phyloP scores from a whole-genome alignment of 164 flowering plant genomes.

The Malania oleifera region DNA sequence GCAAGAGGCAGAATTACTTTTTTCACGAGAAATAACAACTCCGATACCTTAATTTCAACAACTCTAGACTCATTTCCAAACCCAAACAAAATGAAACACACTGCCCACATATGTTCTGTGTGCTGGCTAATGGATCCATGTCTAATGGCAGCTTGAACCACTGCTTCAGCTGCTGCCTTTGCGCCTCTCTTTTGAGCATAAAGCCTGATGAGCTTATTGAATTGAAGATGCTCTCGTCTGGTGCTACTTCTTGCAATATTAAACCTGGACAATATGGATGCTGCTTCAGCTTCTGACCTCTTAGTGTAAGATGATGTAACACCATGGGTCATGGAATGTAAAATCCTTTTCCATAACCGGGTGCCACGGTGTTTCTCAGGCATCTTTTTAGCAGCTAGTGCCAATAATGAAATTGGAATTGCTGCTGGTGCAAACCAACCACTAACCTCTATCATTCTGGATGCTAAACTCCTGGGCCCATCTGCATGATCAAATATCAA shows the following conservation, averaged over 20 bases:
- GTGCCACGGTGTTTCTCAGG: conserved; percentile 45
- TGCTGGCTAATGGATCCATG: conserved; percentile 47
- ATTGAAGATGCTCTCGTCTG: conserved; percentile 44
- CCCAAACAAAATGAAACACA: conserved; percentile 72
- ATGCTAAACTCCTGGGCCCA: conserved; percentile 77
- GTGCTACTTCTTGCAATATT: conserved; percentile 66
- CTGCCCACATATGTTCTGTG: conserved; percentile 87
- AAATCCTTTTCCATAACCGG: conserved; percentile 45
- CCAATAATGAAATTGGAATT: conserved; percentile 55
- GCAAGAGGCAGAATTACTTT: conserved; percentile 74
- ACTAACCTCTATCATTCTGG: conserved; percentile 80
- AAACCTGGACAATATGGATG: conserved; percentile 72
- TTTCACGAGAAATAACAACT: conserved; percentile 53
- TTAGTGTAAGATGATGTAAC: conserved; percentile 44
- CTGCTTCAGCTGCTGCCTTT: conserved; percentile 52
- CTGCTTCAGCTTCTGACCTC: conserved; percentile 76
- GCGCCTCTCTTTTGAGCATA: conserved; percentile 67
- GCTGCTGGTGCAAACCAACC: conserved; percentile 92
- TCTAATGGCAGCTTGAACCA: conserved; percentile 58
- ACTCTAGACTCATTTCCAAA: conserved; percentile 53
- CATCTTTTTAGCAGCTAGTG: conserved; percentile 63
- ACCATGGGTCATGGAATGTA: conserved; percentile 56
- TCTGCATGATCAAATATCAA: conserved; percentile 96
- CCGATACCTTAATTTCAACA: conserved; percentile 63
- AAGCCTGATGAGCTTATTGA: conserved; percentile 63